Evolutionary conservation across 805 yeast species (phyloP), one percentile per base, ranked within the genome.

Genomic region (Danielozyma ontarioensis): DNA sequence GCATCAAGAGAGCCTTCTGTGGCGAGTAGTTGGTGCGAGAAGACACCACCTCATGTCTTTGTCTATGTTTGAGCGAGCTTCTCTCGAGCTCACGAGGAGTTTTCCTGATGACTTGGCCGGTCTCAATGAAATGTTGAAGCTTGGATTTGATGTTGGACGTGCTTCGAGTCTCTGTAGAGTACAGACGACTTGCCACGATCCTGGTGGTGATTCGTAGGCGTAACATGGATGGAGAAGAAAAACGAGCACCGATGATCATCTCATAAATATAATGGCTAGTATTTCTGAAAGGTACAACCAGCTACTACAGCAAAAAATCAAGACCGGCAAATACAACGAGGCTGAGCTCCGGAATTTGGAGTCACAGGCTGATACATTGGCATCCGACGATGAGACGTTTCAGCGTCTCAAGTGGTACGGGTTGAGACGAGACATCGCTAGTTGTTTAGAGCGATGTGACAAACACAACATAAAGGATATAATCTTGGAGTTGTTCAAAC

Each of bases 401-500:
- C n/a, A n/a, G n/a, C n/a, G n/a, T n/a, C n/a, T n/a, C n/a, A n/a
- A n/a, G n/a, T n/a, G n/a, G n/a, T n/a, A n/a, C n/a, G n/a, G n/a
- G n/a, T n/a, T n/a, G n/a, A n/a, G n/a, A n/a, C n/a, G n/a, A n/a
- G n/a, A n/a, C n/a, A n/a, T n/a, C n/a, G n/a, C n/a, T n/a, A n/a
- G n/a, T n/a, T n/a, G n/a, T n/a, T n/a, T n/a, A n/a, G n/a, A n/a
- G n/a, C n/a, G n/a, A n/a, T n/a, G 22, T 10, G 66, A 64, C 36
- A 52, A 48, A 4, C 41, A 54, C 2, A 80, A 81, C 40, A 51
- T 85, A 17, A 68, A 68, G 34, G 59, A 55, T 2, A 61, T 72
- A 2, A 72, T 72, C 5, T 51, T 63, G 13, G 72, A 69, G 4
- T 51, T 86, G 3, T 76, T 83, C 48, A 54, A 64, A 28, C 49